phyloP scores from a whole-genome alignment of 345 rosid genomes.

The Lumnitzera littorea region DNA sequence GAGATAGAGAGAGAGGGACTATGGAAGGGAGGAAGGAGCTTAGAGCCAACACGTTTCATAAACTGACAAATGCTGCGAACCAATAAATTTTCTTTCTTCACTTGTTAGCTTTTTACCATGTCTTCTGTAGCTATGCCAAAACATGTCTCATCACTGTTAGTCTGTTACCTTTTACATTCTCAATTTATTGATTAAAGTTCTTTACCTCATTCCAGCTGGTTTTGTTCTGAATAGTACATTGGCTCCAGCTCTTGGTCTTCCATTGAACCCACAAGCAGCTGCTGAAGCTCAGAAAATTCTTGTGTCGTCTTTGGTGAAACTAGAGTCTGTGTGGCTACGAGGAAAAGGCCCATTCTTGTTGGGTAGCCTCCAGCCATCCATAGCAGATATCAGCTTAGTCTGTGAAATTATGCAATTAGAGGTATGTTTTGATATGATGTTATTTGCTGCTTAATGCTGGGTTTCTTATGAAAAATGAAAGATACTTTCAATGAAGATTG shows the following conservation, averaged over 20 bases:
- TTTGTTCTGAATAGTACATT: conserved; percentile 33
- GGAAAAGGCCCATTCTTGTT: conserved; percentile 58
- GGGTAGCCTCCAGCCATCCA: conserved; percentile 70
- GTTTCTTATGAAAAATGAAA: background rate
- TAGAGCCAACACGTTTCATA: no score
- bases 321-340: conserved; percentile 78
- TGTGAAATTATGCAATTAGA: conserved; percentile 50
- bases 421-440: conserved; percentile 5
- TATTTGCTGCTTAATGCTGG: background rate
- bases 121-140: background rate
- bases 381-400: conserved; percentile 81
- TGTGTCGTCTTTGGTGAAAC: conserved; percentile 37
- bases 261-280: conserved; percentile 51
- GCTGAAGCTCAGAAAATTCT: conserved; percentile 56
- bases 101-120: no score
- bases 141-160: background rate
- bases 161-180: background rate
- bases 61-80: no score
- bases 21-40: no score
- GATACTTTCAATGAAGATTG: no score
- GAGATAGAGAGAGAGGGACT: no score
- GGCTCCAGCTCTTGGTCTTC: conserved; percentile 51
- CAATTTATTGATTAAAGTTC: background rate
- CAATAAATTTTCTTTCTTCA: no score
- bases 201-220: conserved; percentile 30